These are phyloP conservation scores for Thelonectria discophora DNA, from an alignment of 2,329 filamentous ascomycete genomes.

Conservation along the genomic window DNA sequence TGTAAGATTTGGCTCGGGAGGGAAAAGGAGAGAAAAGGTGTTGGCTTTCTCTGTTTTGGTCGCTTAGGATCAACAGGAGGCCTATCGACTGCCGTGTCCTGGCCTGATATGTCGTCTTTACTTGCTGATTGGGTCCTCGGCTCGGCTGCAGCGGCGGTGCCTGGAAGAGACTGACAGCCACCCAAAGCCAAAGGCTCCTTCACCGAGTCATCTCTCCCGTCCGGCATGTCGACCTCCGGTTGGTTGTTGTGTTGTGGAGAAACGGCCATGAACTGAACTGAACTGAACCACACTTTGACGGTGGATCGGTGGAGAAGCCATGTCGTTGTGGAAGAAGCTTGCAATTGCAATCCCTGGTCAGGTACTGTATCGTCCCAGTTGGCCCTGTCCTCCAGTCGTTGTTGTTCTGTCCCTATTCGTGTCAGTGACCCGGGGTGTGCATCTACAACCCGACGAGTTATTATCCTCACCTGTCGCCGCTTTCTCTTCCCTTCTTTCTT, in stretches of 20 bases:
- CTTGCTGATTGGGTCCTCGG: conserved; percentile 13
- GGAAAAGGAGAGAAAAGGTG: background rate
- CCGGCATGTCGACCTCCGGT: background rate
- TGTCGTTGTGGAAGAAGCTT: conserved; percentile 3
- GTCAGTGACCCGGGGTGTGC: conserved; percentile 19
- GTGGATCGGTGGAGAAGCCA: conserved; percentile 23
- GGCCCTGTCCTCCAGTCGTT: too few relatives aligned
- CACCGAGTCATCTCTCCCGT: conserved; percentile 8
- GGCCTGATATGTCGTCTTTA: background rate
- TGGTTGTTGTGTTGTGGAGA: conserved; percentile 23
- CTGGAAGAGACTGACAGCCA: conserved; percentile 5
- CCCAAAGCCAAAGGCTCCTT: background rate
- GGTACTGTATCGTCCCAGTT: too few relatives aligned
- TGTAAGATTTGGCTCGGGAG: background rate
- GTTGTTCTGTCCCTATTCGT: background rate
- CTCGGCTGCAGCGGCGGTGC: background rate
- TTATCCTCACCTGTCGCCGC: conserved; percentile 23
- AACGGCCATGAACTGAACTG: conserved; percentile 14
- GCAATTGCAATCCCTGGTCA: too few relatives aligned
- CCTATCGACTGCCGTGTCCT: background rate
- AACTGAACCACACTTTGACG: conserved; percentile 6
- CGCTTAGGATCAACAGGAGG: too few relatives aligned
- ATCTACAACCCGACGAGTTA: conserved; percentile 27
- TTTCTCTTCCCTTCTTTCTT: conserved; percentile 5
- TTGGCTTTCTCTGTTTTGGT: too few relatives aligned